Evolutionary conservation across 805 yeast species (phyloP).

Genomic region (Metschnikowia colocasiae): DNA sequence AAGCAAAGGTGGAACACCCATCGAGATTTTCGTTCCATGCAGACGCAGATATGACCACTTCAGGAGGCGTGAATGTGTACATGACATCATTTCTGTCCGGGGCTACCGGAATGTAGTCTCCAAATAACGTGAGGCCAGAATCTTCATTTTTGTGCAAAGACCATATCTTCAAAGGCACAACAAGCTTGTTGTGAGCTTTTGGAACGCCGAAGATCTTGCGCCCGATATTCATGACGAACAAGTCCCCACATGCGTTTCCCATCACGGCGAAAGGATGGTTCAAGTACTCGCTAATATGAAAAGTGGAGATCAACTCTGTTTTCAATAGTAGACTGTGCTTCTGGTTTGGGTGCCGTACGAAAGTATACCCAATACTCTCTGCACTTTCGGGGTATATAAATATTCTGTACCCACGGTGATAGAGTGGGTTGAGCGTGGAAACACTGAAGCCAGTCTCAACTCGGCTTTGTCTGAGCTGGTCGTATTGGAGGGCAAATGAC

Average conservation of each 20-base stretch:
- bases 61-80: slow-evolving; percentile 43
- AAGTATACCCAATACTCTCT: slow-evolving; percentile 29
- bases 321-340: slow-evolving; percentile 28
- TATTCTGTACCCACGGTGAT: slow-evolving; percentile 26
- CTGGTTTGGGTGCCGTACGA: slow-evolving; percentile 34
- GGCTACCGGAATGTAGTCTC: slow-evolving; percentile 28
- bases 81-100: slow-evolving; percentile 28
- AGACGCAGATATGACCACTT: slow-evolving; percentile 45
- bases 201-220: slow-evolving; percentile 34
- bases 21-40: slow-evolving; percentile 55
- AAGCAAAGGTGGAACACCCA: slow-evolving; percentile 49
- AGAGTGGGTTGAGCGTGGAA: slow-evolving; percentile 27
- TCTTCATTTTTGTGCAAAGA: slow-evolving; percentile 17
- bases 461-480: slow-evolving; percentile 28
- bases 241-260: slow-evolving; percentile 36
- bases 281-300: slow-evolving; percentile 28
- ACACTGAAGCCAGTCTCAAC: slow-evolving; percentile 24
- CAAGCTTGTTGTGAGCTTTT: slow-evolving; percentile 34
- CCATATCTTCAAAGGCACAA: slow-evolving; percentile 42
- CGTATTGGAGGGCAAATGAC: slow-evolving; percentile 17
- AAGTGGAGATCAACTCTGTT: slow-evolving; percentile 29
- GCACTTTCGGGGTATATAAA: slow-evolving; percentile 25
- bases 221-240: slow-evolving; percentile 35
- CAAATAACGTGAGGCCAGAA: slow-evolving; percentile 18
- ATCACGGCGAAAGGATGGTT: slow-evolving; percentile 37